Evolutionary conservation across 2,329 filamentous ascomycete species (phyloP).

Genomic region (Alternaria hordeiaustralica): DNA sequence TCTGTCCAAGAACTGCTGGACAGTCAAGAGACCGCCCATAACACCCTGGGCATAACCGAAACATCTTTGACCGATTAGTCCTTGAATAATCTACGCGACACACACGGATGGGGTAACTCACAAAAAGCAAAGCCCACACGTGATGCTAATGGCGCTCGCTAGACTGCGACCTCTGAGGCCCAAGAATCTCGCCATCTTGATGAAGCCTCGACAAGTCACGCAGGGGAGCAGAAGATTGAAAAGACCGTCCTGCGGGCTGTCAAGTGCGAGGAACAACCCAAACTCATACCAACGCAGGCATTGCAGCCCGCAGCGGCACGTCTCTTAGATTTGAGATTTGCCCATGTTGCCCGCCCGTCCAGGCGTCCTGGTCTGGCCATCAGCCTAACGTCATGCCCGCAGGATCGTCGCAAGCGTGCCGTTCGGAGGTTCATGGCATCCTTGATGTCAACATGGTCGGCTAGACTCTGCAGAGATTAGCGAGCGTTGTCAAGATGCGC

Average conservation of each 20-base stretch:
- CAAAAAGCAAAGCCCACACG: constrained; percentile 39
- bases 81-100: background rate
- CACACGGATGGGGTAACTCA: constrained; percentile 11
- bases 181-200: constrained; percentile 30
- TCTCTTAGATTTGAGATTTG: background rate
- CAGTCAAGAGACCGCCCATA: constrained; percentile 71
- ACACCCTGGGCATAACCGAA: constrained; percentile 72
- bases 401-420: constrained; percentile 8
- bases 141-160: constrained; percentile 29
- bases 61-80: constrained; percentile 41
- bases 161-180: constrained; percentile 29
- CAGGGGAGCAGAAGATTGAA: background rate
- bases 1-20: constrained; percentile 62
- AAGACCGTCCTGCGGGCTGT: background rate
- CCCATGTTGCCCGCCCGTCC: constrained; percentile 6
- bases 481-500: constrained; percentile 1
- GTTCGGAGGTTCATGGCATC: background rate
- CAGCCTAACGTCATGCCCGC: constrained; percentile 8
- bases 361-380: constrained; percentile 4
- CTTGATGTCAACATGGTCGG: background rate
- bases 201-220: background rate
- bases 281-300: background rate
- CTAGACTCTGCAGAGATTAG: background rate
- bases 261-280: background rate
- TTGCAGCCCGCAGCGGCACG: background rate